phyloP scores from a whole-genome alignment of 2,329 filamentous ascomycete species.

The Fusarium torulosum region DNA sequence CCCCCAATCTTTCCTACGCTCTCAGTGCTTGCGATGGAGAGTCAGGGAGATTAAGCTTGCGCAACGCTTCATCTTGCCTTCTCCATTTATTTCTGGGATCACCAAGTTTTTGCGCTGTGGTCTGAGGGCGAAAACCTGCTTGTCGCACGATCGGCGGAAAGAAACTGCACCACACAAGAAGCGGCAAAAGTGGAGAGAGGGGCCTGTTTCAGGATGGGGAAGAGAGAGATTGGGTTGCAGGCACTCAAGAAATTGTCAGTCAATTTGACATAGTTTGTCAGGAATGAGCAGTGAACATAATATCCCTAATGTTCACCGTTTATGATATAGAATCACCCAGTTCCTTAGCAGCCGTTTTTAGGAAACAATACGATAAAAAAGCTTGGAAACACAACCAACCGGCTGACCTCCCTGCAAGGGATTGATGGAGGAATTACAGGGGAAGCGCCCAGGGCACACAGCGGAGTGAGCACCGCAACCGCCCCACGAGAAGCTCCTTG shows the following conservation, averaged over 20 bases:
- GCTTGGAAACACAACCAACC: not conserved
- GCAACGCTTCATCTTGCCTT: constrained; percentile 5
- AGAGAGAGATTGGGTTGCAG: not conserved
- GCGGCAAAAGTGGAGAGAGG: constrained; percentile 3
- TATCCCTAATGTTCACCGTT: too few species aligned
- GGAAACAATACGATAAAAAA: constrained; percentile 5
- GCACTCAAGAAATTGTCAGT: too few species aligned
- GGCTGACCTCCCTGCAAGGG: constrained; percentile 5
- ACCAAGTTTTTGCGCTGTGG: not conserved
- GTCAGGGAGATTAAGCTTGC: constrained; percentile 8
- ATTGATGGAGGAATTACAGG: not conserved
- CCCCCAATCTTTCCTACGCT: too few species aligned
- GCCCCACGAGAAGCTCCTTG: constrained; percentile 12
- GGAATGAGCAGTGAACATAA: too few species aligned
- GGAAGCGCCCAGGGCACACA: not conserved
- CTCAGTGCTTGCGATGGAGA: not conserved
- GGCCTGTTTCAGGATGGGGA: constrained; percentile 19
- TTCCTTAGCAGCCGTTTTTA: not conserved
- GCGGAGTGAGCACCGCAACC: not conserved
- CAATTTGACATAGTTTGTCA: too few species aligned
- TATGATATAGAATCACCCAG: not conserved
- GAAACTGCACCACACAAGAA: constrained; percentile 8
- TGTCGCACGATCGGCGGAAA: constrained; percentile 28
- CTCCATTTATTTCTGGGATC: constrained; percentile 20
- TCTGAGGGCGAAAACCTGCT: constrained; percentile 23